These are phyloP conservation scores for Quercus bicolor DNA, from an alignment of 306 rosid species.

Conservation along the genomic window DNA sequence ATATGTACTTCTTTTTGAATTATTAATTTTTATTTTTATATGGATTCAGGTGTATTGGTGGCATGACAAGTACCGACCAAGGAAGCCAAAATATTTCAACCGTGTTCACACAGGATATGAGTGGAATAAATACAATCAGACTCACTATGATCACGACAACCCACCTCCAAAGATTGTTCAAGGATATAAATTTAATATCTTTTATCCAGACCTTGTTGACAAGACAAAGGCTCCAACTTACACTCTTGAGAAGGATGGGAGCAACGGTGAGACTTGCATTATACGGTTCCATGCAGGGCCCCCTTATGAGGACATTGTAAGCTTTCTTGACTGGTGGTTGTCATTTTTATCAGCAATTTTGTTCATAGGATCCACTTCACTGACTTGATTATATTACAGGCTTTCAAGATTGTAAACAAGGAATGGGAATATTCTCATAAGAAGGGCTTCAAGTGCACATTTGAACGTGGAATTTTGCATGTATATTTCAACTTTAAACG, in stretches of 20 bases:
- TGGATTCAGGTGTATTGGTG: slow-evolving; percentile 92
- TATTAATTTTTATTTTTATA: neutral
- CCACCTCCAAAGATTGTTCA: slow-evolving; percentile 98
- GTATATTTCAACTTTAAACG: slow-evolving; percentile 91
- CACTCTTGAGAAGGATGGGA: slow-evolving; percentile 88
- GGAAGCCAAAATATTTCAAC: slow-evolving; percentile 96
- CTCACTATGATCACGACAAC: slow-evolving; percentile 98
- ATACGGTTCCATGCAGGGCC: slow-evolving; percentile 95
- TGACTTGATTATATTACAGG: slow-evolving; percentile 32
- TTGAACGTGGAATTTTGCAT: slow-evolving; percentile 86
- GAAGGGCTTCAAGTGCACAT: slow-evolving; percentile 89
- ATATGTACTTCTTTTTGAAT: neutral
- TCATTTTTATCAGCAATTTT: neutral
- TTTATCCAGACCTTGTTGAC: slow-evolving; percentile 96
- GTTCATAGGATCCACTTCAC: neutral
- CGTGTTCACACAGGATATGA: slow-evolving; percentile 97
- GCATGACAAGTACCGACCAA: slow-evolving; percentile 95
- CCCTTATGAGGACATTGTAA: slow-evolving; percentile 87
- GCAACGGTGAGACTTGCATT: slow-evolving; percentile 87
- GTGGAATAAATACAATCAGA: slow-evolving; percentile 97
- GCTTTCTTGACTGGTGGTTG: slow-evolving; percentile 26
- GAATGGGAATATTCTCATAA: slow-evolving; percentile 95
- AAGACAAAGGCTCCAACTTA: slow-evolving; percentile 81
- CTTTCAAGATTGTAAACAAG: slow-evolving; percentile 88
- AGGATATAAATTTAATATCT: slow-evolving; percentile 89